Evolutionary conservation across 352 stramenopile species (phyloP).

Genomic region (Phytophthora lateralis): DNA sequence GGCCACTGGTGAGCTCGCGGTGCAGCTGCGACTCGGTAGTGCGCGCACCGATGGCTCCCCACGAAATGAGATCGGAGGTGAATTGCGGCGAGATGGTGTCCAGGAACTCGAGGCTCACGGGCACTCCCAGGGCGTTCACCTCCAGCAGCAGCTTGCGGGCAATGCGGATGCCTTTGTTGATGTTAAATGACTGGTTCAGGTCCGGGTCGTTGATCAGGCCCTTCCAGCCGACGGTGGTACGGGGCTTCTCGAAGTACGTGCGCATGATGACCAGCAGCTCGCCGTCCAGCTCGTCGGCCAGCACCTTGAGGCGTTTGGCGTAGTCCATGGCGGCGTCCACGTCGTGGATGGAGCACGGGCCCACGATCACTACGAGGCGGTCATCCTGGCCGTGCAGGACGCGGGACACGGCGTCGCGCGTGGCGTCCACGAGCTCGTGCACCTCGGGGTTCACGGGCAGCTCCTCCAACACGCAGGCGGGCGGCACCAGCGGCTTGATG

Average conservation of each 20-base stretch:
- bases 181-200: conserved; percentile 84
- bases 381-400: conserved; percentile 73
- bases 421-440: conserved; percentile 64
- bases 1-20: conserved; percentile 75
- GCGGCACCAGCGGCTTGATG: conserved; percentile 74
- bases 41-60: conserved; percentile 83
- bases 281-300: conserved; percentile 59
- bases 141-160: conserved; percentile 85
- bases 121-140: conserved; percentile 79
- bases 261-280: conserved; percentile 87
- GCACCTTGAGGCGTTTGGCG: conserved; percentile 55
- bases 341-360: conserved; percentile 87
- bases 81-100: conserved; percentile 87
- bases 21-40: conserved; percentile 88
- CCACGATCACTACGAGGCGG: conserved; percentile 76
- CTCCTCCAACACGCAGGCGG: conserved; percentile 74
- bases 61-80: conserved; percentile 77
- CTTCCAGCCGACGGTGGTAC: conserved; percentile 87
- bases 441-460: conserved; percentile 71
- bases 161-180: conserved; percentile 89
- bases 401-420: conserved; percentile 56
- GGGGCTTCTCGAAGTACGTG: conserved; percentile 89
- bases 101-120: conserved; percentile 80
- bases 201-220: conserved; percentile 88
- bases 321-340: conserved; percentile 79